These are phyloP conservation scores for Streptanthus diversifolius DNA, from an alignment of 345 rosid genomes.

Conservation along the genomic window DNA sequence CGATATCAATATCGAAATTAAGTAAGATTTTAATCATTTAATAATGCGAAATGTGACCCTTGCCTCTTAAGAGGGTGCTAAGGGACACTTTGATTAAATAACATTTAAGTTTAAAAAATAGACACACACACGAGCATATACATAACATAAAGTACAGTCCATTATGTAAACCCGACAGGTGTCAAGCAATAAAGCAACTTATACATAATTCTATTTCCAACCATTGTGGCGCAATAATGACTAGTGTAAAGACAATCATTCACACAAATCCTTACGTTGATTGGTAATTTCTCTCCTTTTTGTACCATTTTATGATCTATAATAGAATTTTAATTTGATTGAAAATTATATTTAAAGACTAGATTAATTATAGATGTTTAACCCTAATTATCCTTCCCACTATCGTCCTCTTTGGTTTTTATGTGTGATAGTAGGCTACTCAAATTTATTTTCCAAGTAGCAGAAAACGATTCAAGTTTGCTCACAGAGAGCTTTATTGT, in stretches of 20 bases:
- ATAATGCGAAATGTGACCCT: slow-evolving; percentile 17
- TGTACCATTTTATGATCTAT: slow-evolving; percentile 5
- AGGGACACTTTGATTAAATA: slow-evolving; percentile 14
- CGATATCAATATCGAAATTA: neutral
- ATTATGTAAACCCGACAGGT: slow-evolving; percentile 39
- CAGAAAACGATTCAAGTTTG: too few species aligned
- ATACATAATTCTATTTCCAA: slow-evolving; percentile 35
- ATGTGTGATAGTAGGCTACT: too few species aligned
- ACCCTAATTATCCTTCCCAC: slow-evolving; percentile 38
- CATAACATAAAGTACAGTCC: slow-evolving; percentile 13
- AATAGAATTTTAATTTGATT: slow-evolving; percentile 25
- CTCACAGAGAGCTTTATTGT: too few species aligned
- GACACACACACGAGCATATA: slow-evolving; percentile 23
- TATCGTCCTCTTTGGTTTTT: neutral
- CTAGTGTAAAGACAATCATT: slow-evolving; percentile 42
- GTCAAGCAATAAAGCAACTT: slow-evolving; percentile 46
- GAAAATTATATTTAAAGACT: neutral
- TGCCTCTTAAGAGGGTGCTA: slow-evolving; percentile 17
- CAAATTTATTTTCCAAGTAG: too few species aligned
- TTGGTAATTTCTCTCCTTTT: slow-evolving; percentile 40
- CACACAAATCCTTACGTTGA: slow-evolving; percentile 44
- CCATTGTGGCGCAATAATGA: slow-evolving; percentile 32
- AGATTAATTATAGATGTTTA: neutral
- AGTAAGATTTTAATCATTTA: neutral
- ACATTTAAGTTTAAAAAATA: neutral